Evolutionary conservation across 2,329 filamentous ascomycete genomes (phyloP).

Genomic region (Aureobasidium sp.): DNA sequence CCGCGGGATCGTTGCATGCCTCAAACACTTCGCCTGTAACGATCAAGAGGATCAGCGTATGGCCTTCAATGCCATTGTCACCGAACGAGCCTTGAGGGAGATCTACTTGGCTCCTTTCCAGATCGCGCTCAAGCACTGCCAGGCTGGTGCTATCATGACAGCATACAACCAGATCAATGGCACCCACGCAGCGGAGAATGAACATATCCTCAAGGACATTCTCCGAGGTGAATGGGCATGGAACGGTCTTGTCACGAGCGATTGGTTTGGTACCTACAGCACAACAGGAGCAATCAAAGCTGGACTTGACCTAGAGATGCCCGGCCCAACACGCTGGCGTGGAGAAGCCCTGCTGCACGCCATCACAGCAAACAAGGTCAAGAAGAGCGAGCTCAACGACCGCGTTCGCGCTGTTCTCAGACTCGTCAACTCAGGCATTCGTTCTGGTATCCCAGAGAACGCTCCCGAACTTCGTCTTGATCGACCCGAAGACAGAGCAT

Average conservation of each 20-base stretch:
- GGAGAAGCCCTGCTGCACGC: not conserved
- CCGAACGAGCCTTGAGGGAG: conserved; percentile 58
- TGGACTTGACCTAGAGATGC: conserved; percentile 79
- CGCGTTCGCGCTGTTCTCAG: conserved; percentile 5
- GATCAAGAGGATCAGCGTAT: conserved; percentile 62
- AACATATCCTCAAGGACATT: conserved; percentile 58
- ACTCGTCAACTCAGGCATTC: not conserved
- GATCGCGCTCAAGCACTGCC: conserved; percentile 61
- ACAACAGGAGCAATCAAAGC: conserved; percentile 58
- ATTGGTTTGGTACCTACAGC: conserved; percentile 70
- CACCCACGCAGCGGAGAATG: conserved; percentile 54
- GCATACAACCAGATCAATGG: conserved; percentile 69
- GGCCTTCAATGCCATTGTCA: conserved; percentile 55
- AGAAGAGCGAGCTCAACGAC: not conserved
- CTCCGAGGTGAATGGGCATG: conserved; percentile 63
- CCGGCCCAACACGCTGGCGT: conserved; percentile 54
- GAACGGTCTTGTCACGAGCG: conserved; percentile 48
- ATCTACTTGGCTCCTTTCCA: conserved; percentile 66
- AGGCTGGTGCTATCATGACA: conserved; percentile 63
- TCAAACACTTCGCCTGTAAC: conserved; percentile 69
- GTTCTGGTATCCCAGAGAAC: not conserved
- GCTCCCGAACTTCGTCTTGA: conserved; percentile 24
- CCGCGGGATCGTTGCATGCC: conserved; percentile 63
- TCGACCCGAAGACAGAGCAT: conserved; percentile 45
- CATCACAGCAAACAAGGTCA: not conserved